phyloP scores from a whole-genome alignment of 2,329 filamentous ascomycete genomes.

The Xylariaceae sp. region DNA sequence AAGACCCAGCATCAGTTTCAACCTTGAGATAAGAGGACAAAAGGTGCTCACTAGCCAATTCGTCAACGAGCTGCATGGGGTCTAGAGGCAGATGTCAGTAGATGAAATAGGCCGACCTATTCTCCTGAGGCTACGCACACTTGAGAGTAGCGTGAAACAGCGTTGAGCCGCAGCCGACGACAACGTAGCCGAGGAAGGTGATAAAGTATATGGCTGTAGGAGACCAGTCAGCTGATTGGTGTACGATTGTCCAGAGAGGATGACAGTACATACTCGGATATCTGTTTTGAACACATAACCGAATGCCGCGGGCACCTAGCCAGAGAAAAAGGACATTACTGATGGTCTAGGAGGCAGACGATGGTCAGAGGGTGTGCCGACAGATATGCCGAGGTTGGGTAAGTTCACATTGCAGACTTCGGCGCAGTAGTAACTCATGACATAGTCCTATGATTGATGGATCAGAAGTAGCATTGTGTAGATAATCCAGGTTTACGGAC shows the following conservation, averaged over 20 bases:
- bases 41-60: no score
- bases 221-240: no score
- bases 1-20: no score
- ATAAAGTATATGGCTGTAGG: slow-evolving; percentile 74
- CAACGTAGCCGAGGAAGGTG: slow-evolving; percentile 50
- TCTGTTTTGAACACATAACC: slow-evolving; percentile 65
- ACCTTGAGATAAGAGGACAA: no score
- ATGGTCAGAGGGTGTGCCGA: background rate
- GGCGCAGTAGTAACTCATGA: slow-evolving; percentile 69
- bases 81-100: slow-evolving; percentile 34
- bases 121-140: slow-evolving; percentile 37
- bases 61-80: slow-evolving; percentile 57
- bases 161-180: slow-evolving; percentile 52
- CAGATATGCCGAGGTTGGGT: background rate
- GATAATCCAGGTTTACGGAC: slow-evolving; percentile 34
- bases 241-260: no score
- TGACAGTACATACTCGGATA: no score
- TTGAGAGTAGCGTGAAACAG: slow-evolving; percentile 56
- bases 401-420: slow-evolving; percentile 64
- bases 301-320: slow-evolving; percentile 70
- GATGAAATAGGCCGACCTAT: background rate
- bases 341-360: slow-evolving; percentile 49
- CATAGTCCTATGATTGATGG: slow-evolving; percentile 53
- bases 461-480: slow-evolving; percentile 10
- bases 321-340: slow-evolving; percentile 81